Evolutionary conservation across 108 stramenopile genomes (phyloP).

Genomic region (Nitzschia putrida): DNA sequence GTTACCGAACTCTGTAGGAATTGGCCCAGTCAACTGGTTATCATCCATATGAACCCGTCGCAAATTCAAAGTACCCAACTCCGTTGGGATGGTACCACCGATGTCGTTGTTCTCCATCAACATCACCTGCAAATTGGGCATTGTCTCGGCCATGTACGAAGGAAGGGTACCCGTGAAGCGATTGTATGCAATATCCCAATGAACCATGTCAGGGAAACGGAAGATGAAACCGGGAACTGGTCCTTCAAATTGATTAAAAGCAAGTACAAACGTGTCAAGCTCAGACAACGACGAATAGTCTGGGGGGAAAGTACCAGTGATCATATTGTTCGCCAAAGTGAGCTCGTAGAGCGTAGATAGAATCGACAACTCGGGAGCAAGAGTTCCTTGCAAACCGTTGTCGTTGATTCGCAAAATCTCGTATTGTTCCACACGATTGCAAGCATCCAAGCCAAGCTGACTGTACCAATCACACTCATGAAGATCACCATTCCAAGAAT

Average conservation of each 20-base stretch:
- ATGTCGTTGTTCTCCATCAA: conserved; percentile 64
- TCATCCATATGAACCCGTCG: conserved; percentile 42
- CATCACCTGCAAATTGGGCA: conserved; percentile 44
- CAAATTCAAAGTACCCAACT: conserved; percentile 48
- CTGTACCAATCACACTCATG: conserved; percentile 61
- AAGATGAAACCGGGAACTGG: conserved; percentile 54
- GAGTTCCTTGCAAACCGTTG: conserved; percentile 49
- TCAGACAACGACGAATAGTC: conserved; percentile 28
- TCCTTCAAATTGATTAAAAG: conserved; percentile 57
- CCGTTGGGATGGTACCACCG: conserved; percentile 56
- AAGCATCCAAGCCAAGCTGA: conserved; percentile 48
- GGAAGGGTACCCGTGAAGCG: conserved; percentile 41
- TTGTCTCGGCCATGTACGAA: conserved; percentile 12
- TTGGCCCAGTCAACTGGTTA: conserved; percentile 50
- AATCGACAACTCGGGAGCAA: conserved; percentile 48
- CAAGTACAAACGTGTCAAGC: conserved; percentile 46
- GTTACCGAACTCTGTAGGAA: conserved; percentile 45
- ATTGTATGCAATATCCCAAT: conserved; percentile 54
- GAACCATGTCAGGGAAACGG: conserved; percentile 50
- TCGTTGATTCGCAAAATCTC: conserved; percentile 45
- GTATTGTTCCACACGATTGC: conserved; percentile 44
- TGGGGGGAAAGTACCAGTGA: conserved; percentile 44
- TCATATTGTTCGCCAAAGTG: conserved; percentile 47
- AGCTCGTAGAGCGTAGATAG: conserved; percentile 49
- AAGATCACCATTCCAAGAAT: conserved; percentile 50